A percentile compares a stretch with the other conserved stretches of the same genome.
phyloP scores from a whole-genome alignment of 192 early-diverging fungal species.

The Borealophlyctis nickersoniae region DNA sequence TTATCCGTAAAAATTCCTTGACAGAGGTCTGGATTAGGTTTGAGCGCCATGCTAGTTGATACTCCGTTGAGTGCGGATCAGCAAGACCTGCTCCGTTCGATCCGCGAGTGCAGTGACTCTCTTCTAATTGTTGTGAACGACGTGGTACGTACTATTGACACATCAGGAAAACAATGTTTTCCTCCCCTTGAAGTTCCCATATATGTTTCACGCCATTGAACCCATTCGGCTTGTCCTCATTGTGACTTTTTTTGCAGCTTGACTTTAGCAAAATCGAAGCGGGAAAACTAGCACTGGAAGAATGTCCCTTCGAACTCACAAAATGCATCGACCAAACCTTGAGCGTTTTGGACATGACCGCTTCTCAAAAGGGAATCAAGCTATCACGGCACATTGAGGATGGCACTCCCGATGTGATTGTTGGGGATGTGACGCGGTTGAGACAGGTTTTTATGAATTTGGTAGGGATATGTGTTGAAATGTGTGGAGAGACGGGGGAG shows the following conservation, averaged over 20 bases:
- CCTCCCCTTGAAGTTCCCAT: too few species aligned
- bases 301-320: constrained; percentile 18
- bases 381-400: background rate
- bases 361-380: constrained; percentile 43
- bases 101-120: constrained; percentile 22
- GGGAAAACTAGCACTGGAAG: constrained; percentile 21
- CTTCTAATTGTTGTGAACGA: constrained; percentile 25
- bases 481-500: too few species aligned
- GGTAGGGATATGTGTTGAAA: too few species aligned
- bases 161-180: too few species aligned
- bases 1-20: background rate
- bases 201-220: background rate
- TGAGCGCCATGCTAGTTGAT: constrained; percentile 19
- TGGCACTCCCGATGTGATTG: background rate
- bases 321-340: constrained; percentile 44
- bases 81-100: constrained; percentile 16
- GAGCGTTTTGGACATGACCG: constrained; percentile 66
- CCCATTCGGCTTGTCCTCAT: background rate
- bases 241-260: background rate
- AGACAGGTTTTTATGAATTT: background rate
- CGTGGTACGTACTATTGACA: constrained; percentile 4
- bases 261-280: constrained; percentile 8
- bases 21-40: background rate
- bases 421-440: background rate
- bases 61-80: constrained; percentile 21